Evolutionary conservation across 768 basidiomycete genomes (phyloP).

Genomic region (Lactarius deliciosus): DNA sequence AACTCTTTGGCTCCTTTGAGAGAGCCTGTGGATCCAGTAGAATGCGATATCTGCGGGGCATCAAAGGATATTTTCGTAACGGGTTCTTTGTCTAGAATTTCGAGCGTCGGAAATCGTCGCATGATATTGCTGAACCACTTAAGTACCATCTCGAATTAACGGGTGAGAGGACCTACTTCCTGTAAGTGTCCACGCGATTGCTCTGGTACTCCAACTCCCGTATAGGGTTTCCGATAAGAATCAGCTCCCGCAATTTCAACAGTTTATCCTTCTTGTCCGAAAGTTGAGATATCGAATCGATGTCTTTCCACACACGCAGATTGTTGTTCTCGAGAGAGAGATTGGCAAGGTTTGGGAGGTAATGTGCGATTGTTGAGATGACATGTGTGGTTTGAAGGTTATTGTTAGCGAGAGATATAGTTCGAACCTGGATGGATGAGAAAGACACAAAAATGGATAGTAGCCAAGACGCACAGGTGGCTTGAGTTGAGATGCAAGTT

Average conservation of each 20-base stretch:
- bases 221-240: conserved; percentile 75
- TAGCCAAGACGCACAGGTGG: conserved; percentile 55
- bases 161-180: conserved; percentile 49
- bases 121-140: conserved; percentile 62
- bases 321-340: conserved; percentile 80
- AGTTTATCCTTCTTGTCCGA: conserved; percentile 60
- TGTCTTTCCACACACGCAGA: conserved; percentile 65
- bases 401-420: conserved; percentile 83
- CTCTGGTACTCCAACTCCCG: conserved; percentile 57
- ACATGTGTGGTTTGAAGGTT: conserved; percentile 60
- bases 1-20: conserved; percentile 67
- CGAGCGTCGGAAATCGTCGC: conserved; percentile 75
- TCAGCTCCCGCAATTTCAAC: conserved; percentile 65
- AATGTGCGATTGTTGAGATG: conserved; percentile 62
- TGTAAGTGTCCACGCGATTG: conserved; percentile 62
- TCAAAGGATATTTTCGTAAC: conserved; percentile 82
- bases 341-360: conserved; percentile 76
- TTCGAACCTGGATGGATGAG: conserved; percentile 53
- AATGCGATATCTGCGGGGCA: conserved; percentile 53
- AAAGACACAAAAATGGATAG: background rate
- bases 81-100: conserved; percentile 81
- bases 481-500: conserved; percentile 74
- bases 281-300: conserved; percentile 64
- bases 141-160: conserved; percentile 11
- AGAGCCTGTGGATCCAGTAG: conserved; percentile 39